These are phyloP conservation scores for Aspergillus asperescens DNA, from an alignment of 495 filamentous ascomycete genomes.

Conservation along the genomic window DNA sequence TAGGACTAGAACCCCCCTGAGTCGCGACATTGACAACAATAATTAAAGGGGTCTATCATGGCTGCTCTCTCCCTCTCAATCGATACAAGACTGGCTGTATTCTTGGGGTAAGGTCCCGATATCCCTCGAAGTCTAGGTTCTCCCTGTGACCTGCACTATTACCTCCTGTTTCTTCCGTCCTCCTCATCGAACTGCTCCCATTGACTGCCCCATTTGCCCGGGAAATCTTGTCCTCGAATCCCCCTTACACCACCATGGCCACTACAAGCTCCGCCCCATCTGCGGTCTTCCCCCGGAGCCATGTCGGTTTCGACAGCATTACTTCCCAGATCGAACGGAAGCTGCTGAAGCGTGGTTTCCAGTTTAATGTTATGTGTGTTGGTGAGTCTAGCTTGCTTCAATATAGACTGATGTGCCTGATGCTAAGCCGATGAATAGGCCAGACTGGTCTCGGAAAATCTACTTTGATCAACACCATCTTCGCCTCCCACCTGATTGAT, in stretches of 20 bases:
- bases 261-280: constrained; percentile 45
- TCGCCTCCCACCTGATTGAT: constrained; percentile 98
- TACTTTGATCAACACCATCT: constrained; percentile 99
- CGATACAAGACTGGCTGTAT: constrained; percentile 7
- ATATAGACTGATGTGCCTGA: background rate
- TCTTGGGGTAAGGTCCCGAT: constrained; percentile 14
- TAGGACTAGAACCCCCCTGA: constrained; percentile 37
- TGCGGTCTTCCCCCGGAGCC: constrained; percentile 84
- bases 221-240: constrained; percentile 3
- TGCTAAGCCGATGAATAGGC: constrained; percentile 49
- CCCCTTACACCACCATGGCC: constrained; percentile 42
- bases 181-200: background rate
- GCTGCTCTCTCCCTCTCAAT: constrained; percentile 19
- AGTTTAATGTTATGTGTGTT: constrained; percentile 99
- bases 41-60: constrained; percentile 38
- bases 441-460: constrained; percentile 99
- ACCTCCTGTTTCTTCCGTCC: background rate
- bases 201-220: constrained; percentile 4
- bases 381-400: constrained; percentile 55
- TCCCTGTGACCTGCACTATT: background rate
- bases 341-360: constrained; percentile 98
- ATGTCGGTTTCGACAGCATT: constrained; percentile 99
- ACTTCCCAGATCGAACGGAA: constrained; percentile 98
- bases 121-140: constrained; percentile 1
- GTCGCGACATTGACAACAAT: constrained; percentile 39